Evolutionary conservation across 1,139 yeast genomes (phyloP), one percentile per base, ranked within the genome.

Genomic region (Yarrowia galli): DNA sequence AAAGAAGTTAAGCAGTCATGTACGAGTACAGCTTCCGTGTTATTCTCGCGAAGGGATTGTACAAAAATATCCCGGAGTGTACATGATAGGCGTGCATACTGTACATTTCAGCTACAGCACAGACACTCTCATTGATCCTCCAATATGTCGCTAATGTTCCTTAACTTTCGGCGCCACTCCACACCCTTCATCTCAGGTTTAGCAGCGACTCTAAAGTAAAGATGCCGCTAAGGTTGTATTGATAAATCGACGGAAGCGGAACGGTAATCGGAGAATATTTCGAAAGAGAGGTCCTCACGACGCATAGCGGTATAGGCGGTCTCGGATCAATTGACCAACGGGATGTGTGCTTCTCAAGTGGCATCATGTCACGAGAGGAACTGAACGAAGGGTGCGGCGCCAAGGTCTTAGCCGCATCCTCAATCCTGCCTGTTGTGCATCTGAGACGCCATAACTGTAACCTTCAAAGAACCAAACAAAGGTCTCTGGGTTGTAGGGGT

Each of bases 401-500:
- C 45, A 53, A 53, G 32, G 4, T 22, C 60, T 53, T 23, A 36
- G 60, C 60, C 60, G 45, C 60, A 53, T 53, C 32, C 42, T 9
- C 15, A 18, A 8, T 20, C 5, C 5, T 4, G 22, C 45, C 60
- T 23, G 45, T 22, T 45, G 35, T 53, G 60, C 60, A 53, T 53
- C 16, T 20, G 60, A 16, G 42, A 16, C 43, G 60, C 60, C 18
- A 10, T 35, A 22, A 22, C 42, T 53, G 35, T 38, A 53, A 53
- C 60, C 25, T 51, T 53, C 42, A 16, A 23, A 2, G 32, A 10
- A 10, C 15, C 23, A 22, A 16, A 16, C 38, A 53, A 53, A 12
- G 13, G 25, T 2, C 22, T 36, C 9, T 20, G 23, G 20, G 42
- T 35, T 32, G 28, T 36, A 16, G 10, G 45, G 22, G 32, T 20